A percentile compares a stretch with the other conserved stretches of the same genome.
Conservation (phyloP, 2,329 filamentous ascomycete genomes). For the Leptographium procerum region DNA sequence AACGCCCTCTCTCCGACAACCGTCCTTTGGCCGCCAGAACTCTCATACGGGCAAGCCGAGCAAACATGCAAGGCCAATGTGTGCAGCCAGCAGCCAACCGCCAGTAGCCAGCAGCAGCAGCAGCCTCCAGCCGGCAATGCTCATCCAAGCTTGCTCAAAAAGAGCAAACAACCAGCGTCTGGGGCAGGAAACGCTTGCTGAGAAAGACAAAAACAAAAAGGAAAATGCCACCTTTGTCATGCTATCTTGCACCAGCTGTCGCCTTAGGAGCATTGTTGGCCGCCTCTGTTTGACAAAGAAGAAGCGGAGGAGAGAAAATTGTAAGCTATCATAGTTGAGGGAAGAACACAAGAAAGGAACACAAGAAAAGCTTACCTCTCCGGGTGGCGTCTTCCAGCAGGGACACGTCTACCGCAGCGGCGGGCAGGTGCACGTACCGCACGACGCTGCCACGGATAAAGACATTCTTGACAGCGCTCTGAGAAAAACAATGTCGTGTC, state of each 20-base stretch:
- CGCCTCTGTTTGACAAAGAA: slow-evolving; percentile 34
- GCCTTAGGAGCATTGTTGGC: slow-evolving; percentile 46
- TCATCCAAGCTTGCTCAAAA: too few species aligned
- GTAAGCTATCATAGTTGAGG: background rate
- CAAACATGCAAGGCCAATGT: too few species aligned
- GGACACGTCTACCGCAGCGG: slow-evolving; percentile 70
- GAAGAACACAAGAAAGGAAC: background rate
- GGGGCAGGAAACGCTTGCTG: too few species aligned
- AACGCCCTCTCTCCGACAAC: too few species aligned
- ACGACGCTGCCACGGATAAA: slow-evolving; percentile 92
- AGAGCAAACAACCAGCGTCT: too few species aligned
- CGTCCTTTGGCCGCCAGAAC: too few species aligned
- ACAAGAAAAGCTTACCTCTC: slow-evolving; percentile 44
- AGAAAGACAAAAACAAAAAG: too few species aligned
- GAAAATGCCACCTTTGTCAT: too few species aligned
- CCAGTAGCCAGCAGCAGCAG: too few species aligned
- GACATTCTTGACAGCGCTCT: slow-evolving; percentile 81
- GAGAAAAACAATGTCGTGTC: background rate
- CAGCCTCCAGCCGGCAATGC: too few species aligned
- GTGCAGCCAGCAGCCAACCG: too few species aligned
- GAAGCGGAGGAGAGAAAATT: background rate
- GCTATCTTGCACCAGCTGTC: slow-evolving; percentile 9
- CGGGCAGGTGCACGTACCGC: slow-evolving; percentile 80
- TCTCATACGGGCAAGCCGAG: too few species aligned
- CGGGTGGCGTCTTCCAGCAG: slow-evolving; percentile 84